Evolutionary conservation across 495 filamentous ascomycete species (phyloP).

Genomic region (Neurospora africana): DNA sequence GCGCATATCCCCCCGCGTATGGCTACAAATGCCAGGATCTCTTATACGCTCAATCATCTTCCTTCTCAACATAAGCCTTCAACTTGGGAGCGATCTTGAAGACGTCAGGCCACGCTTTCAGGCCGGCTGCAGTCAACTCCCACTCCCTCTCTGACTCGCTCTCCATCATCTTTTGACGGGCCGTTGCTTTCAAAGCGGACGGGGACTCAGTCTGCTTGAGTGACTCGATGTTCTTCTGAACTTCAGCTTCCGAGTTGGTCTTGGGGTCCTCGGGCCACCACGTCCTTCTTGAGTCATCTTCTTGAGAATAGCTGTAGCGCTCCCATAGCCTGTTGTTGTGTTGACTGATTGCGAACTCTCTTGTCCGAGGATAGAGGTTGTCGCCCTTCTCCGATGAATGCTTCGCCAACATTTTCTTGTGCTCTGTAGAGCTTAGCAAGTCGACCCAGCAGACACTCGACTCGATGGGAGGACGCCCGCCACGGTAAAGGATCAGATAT

Average conservation of each 20-base stretch:
- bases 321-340: not conserved
- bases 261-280: not conserved
- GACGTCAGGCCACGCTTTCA: not conserved
- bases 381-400: not conserved
- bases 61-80: not conserved
- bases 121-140: not conserved
- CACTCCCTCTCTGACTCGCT: not conserved
- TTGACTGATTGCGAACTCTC: not conserved
- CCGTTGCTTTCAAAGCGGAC: not conserved
- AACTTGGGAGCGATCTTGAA: not conserved
- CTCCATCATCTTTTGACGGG: not conserved
- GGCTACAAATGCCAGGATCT: not conserved
- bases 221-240: not conserved
- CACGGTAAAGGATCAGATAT: not conserved
- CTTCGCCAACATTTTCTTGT: not conserved
- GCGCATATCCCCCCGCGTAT: not conserved
- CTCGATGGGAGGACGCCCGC: not conserved
- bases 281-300: not conserved
- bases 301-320: not conserved
- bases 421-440: not conserved
- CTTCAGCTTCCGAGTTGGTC: not conserved
- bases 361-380: not conserved
- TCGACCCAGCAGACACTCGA: not conserved
- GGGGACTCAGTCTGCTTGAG: not conserved
- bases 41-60: not conserved